These are phyloP conservation scores for Kuraishia ogatae DNA, from an alignment of 805 yeast genomes.

Conservation along the genomic window DNA sequence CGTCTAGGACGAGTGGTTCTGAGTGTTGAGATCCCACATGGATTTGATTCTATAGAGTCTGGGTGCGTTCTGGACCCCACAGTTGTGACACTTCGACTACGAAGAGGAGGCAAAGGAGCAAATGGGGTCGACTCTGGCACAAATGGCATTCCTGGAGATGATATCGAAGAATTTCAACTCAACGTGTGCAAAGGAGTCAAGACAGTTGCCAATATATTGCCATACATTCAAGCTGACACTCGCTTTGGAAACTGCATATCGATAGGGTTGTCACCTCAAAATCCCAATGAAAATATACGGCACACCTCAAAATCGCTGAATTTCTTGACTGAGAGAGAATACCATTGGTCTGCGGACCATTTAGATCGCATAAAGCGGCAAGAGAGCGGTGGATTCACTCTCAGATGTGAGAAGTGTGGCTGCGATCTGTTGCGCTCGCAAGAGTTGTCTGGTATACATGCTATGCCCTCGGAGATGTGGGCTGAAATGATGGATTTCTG, in stretches of 20 bases:
- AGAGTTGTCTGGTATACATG: conserved; percentile 27
- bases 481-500: conserved; percentile 93
- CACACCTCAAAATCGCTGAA: neutral
- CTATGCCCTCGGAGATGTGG: conserved; percentile 92
- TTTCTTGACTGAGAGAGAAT: conserved; percentile 1
- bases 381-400: neutral
- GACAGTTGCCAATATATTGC: neutral
- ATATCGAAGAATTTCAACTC: neutral
- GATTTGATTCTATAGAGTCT: neutral
- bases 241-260: neutral
- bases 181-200: neutral
- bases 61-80: neutral
- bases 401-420: conserved; percentile 2
- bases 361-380: neutral
- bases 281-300: too few species aligned
- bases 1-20: neutral
- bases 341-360: conserved; percentile 2
- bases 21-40: neutral
- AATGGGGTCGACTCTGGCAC: neutral
- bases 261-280: neutral
- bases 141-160: too few species aligned
- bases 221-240: neutral
- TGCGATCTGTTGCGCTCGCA: conserved; percentile 18
- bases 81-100: neutral
- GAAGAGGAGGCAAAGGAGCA: neutral